Percentiles rank a stretch among this genome's conserved stretches.
phyloP scores from a whole-genome alignment of 2,329 filamentous ascomycete species.

The Stachybotrys chartarum region DNA sequence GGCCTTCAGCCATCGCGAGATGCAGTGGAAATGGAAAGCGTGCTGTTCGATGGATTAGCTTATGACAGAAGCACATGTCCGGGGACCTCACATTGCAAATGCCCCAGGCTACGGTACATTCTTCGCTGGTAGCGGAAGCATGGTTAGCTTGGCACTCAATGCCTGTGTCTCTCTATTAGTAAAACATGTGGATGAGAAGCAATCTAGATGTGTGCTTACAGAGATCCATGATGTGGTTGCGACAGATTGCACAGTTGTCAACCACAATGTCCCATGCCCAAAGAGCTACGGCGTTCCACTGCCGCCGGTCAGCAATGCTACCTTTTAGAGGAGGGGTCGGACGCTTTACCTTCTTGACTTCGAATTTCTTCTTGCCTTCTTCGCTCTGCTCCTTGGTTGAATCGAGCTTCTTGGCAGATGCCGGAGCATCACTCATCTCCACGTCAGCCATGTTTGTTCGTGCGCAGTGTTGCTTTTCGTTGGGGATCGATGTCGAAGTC shows the following conservation, averaged over 20 bases:
- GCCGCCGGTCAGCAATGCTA: constrained; percentile 9
- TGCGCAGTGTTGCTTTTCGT: background rate
- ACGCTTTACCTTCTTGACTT: constrained; percentile 91
- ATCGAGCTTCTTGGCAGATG: constrained; percentile 47
- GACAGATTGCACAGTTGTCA: constrained; percentile 98
- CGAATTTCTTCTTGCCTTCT: constrained; percentile 88
- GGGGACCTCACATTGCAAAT: constrained; percentile 83
- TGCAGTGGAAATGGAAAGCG: constrained; percentile 99
- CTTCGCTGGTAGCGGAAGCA: constrained; percentile 91
- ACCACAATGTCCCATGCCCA: constrained; percentile 99
- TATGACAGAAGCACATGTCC: background rate
- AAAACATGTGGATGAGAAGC: background rate
- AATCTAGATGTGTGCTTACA: constrained; percentile 49
- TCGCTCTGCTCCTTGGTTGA: constrained; percentile 40
- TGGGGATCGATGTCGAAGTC: background rate
- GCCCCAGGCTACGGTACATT: constrained; percentile 98
- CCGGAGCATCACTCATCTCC: constrained; percentile 85
- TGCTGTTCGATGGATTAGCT: constrained; percentile 55
- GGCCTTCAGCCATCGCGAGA: constrained; percentile 98
- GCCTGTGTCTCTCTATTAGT: constrained; percentile 39
- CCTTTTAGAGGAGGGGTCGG: background rate
- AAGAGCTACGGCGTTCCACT: constrained; percentile 98
- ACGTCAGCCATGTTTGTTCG: constrained; percentile 72
- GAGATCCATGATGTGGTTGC: constrained; percentile 99
- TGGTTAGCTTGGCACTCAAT: constrained; percentile 99